Base-by-base conservation (phyloP, 116 monocot species). In the Zostera marina region DNA sequence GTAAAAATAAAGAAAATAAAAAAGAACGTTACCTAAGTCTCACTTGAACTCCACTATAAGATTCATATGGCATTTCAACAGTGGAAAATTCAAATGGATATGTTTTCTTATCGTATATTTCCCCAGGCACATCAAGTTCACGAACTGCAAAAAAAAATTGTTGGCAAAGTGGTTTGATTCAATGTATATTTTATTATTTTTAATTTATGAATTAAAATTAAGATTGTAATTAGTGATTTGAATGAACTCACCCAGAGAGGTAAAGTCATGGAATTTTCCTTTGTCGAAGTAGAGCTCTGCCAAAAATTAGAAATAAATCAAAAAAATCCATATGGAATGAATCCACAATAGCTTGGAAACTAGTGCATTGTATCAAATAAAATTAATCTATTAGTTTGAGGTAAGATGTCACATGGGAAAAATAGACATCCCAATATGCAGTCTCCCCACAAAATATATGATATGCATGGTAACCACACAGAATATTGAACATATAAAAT, bases 21-120 rank as follows among this genome's bases (percentile, higher is more conserved):
- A 41, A 42, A 14, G 13, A 32, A 22, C 6, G 19, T 14, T 44
- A 94, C 94, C 94, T 94, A 54, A 94, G 70, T 63, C 94, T 82
- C 44, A 89, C 96, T 76, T 89, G 85, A 10, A 78, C 74, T 54
- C 96, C 96, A 74, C 69, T 96, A 68, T 96, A 96, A 58, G 96
- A 89, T 61, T 96, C 96, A 44, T 85, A 89, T 25, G 96, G 96
- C 96, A 96, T 96, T 72, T 96, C 96, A 69, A 96, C 96, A 62
- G 96, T 76, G n/a, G 89, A 89, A 61, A 96, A 96, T 53, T 89
- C 96, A 72, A 96, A 96, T 12, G 82, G 89, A 60, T 85, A 96
- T 57, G 76, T 64, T 62, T 96, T 96, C 77, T 53, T 89, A 74
- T 96, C 96, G 78, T 83, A 96, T 63, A 96, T 76, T 42, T 96